Conservation (phyloP, 2,329 filamentous ascomycete genomes). For the Neonectria sp. region DNA sequence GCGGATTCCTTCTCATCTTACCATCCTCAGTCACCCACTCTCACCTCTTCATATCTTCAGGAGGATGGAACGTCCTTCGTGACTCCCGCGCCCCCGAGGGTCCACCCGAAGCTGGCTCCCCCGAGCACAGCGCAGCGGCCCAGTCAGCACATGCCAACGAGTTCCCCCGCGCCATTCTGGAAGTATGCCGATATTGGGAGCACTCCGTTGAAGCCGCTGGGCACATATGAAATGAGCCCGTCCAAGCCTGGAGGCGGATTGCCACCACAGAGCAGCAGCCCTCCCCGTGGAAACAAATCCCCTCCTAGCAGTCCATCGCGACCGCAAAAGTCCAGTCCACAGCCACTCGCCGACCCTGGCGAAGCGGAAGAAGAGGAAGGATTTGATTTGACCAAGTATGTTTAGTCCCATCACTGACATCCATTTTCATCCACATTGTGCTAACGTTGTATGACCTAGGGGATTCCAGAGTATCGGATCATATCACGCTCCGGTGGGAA, state of each 20-base stretch:
- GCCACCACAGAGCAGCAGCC: conserved; percentile 72
- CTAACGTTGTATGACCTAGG: conserved; percentile 54
- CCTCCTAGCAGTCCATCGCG: conserved; percentile 68
- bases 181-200: conserved; percentile 85
- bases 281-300: conserved; percentile 65
- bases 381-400: conserved; percentile 73
- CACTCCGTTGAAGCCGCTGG: conserved; percentile 73
- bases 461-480: conserved; percentile 77
- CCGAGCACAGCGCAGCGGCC: conserved; percentile 86
- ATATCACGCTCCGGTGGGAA: conserved; percentile 71
- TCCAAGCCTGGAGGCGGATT: conserved; percentile 62
- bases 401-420: neutral
- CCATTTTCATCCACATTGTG: neutral
- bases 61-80: conserved; percentile 75
- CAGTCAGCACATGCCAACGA: conserved; percentile 89
- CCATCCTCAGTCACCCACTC: conserved; percentile 71
- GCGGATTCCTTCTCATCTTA: conserved; percentile 64
- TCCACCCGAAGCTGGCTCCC: conserved; percentile 82
- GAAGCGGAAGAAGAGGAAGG: conserved; percentile 65
- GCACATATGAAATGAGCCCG: conserved; percentile 70
- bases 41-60: conserved; percentile 74
- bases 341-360: conserved; percentile 48
- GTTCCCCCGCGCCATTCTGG: conserved; percentile 90
- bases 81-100: conserved; percentile 80
- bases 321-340: conserved; percentile 52